These are phyloP conservation scores for Chaetomium fimeti DNA, from an alignment of 495 filamentous ascomycete species.

Conservation along the genomic window DNA sequence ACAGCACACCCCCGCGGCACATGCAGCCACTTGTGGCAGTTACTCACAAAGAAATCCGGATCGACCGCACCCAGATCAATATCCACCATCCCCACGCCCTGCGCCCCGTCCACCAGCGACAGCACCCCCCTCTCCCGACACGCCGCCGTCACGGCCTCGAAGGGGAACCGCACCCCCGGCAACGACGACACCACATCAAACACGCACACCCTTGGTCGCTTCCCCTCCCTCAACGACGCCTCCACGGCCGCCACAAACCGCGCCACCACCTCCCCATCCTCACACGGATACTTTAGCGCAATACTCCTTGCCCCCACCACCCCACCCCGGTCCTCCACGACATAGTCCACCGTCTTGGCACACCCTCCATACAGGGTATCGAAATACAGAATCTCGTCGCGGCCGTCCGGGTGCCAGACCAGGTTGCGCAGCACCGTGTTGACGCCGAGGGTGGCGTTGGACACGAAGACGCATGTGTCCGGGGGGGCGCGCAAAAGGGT, in stretches of 20 bases:
- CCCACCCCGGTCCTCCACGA: conserved; percentile 56
- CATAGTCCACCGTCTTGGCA: conserved; percentile 64
- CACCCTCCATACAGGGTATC: conserved; percentile 75
- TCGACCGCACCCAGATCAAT: conserved; percentile 61
- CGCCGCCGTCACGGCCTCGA: conserved; percentile 59
- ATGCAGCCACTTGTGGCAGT: conserved; percentile 91
- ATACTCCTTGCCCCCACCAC: conserved; percentile 41
- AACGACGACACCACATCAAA: conserved; percentile 75
- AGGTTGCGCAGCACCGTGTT: conserved; percentile 78
- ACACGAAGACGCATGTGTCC: conserved; percentile 69
- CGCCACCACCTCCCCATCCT: conserved; percentile 56
- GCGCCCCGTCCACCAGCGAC: conserved; percentile 73
- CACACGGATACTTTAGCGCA: conserved; percentile 53
- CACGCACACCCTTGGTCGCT: conserved; percentile 59
- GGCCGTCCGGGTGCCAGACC: conserved; percentile 47
- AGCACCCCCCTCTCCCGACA: conserved; percentile 64
- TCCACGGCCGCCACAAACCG: conserved; percentile 52
- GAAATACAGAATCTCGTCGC: conserved; percentile 67
- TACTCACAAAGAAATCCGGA: conserved; percentile 80
- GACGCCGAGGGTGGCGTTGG: conserved; percentile 77
- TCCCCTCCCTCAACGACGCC: conserved; percentile 42
- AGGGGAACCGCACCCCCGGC: conserved; percentile 77
- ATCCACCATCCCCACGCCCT: conserved; percentile 74
- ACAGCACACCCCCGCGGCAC: conserved; percentile 77
- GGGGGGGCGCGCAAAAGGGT: conserved; percentile 59